phyloP scores from a whole-genome alignment of 1,284 basidiomycete genomes.

The Leccinum angustisporum region DNA sequence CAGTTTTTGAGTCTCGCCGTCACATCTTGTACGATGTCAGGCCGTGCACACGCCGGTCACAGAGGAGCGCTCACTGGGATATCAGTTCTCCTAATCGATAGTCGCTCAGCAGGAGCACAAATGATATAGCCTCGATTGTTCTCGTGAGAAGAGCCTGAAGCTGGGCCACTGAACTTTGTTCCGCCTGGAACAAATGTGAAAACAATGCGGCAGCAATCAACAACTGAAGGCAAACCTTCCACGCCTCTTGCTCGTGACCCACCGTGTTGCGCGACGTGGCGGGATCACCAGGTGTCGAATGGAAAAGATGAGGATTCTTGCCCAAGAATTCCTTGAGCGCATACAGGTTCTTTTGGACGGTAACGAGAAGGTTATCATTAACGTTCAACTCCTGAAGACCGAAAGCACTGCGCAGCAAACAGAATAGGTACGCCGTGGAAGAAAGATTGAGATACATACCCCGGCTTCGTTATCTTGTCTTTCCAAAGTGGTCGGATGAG shows the following conservation, averaged over 20 bases:
- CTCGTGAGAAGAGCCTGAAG: slow-evolving; percentile 74
- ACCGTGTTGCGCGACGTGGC: slow-evolving; percentile 52
- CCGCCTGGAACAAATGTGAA: slow-evolving; percentile 51
- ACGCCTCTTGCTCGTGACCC: slow-evolving; percentile 73
- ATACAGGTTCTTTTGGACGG: slow-evolving; percentile 77
- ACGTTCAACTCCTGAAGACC: slow-evolving; percentile 58
- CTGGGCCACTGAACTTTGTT: slow-evolving; percentile 77
- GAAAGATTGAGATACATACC: slow-evolving; percentile 41
- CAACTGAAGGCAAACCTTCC: slow-evolving; percentile 56
- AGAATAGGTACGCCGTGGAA: not conserved
- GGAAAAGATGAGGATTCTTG: slow-evolving; percentile 78
- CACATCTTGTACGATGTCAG: slow-evolving; percentile 12
- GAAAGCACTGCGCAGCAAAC: slow-evolving; percentile 35
- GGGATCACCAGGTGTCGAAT: slow-evolving; percentile 69
- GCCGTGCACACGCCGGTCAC: slow-evolving; percentile 1
- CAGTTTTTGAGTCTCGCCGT: too few relatives aligned
- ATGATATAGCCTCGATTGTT: slow-evolving; percentile 90
- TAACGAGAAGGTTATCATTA: slow-evolving; percentile 61
- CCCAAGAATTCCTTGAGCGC: slow-evolving; percentile 76
- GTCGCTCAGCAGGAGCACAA: slow-evolving; percentile 89
- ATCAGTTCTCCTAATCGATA: slow-evolving; percentile 89
- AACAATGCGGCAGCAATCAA: not conserved
- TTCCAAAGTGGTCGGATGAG: slow-evolving; percentile 89
- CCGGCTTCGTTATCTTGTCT: slow-evolving; percentile 63
- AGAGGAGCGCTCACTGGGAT: slow-evolving; percentile 54